Percentiles rank a stretch among this genome's conserved stretches.
phyloP scores from a whole-genome alignment of 164 flowering plant genomes.

The Berberis vulgaris region DNA sequence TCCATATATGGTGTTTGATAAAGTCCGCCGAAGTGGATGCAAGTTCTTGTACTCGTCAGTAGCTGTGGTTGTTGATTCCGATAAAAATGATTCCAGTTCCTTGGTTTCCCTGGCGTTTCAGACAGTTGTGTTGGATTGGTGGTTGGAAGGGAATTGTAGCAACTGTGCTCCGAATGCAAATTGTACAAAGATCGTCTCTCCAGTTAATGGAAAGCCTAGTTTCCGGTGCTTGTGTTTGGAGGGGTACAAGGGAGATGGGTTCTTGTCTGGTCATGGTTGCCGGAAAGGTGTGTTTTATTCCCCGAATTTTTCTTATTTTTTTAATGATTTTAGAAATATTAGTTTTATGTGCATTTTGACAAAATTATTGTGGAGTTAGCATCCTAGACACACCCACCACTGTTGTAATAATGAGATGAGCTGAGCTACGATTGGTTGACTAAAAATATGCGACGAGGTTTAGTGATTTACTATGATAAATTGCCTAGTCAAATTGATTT shows the following conservation, averaged over 20 bases:
- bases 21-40: conserved; percentile 23
- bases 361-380: too few relatives aligned
- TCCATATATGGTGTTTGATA: conserved; percentile 9
- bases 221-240: conserved; percentile 45
- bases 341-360: too few relatives aligned
- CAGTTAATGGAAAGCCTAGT: conserved; percentile 17
- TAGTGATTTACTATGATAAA: too few relatives aligned
- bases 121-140: conserved; percentile 53
- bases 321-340: too few relatives aligned
- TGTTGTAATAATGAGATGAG: too few relatives aligned
- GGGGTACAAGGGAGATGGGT: conserved; percentile 70
- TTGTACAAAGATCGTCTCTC: conserved; percentile 22
- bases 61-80: conserved; percentile 14
- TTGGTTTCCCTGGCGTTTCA: conserved; percentile 41
- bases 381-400: too few relatives aligned
- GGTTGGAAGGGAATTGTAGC: conserved; percentile 34
- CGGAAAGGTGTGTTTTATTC: conserved; percentile 36
- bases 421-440: too few relatives aligned
- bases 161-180: conserved; percentile 32
- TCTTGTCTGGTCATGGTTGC: conserved; percentile 46
- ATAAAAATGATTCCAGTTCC: neutral
- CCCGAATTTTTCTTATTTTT: neutral
- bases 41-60: conserved; percentile 33
- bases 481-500: too few relatives aligned
- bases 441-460: too few relatives aligned